Evolutionary conservation across 1,284 basidiomycete species (phyloP).

Genomic region (Trichosporon sp.): DNA sequence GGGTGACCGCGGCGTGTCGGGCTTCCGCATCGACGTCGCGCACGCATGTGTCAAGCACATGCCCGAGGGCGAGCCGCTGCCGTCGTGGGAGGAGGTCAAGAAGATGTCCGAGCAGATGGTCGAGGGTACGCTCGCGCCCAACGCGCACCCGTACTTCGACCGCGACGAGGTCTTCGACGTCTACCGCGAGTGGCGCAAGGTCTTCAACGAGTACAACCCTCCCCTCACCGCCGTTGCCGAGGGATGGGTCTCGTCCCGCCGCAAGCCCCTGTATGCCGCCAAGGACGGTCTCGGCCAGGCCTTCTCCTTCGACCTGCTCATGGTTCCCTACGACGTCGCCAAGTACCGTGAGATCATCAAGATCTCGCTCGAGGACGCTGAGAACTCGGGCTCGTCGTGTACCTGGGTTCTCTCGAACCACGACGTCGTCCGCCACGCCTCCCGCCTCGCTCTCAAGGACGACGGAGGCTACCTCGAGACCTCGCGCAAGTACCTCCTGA

Average conservation of each 20-base stretch:
- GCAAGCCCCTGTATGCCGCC: slow-evolving; percentile 38
- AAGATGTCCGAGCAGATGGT: slow-evolving; percentile 16
- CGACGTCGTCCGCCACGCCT: slow-evolving; percentile 40
- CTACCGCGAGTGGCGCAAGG: slow-evolving; percentile 38
- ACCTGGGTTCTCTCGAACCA: slow-evolving; percentile 46
- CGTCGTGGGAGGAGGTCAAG: slow-evolving; percentile 17
- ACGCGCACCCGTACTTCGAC: slow-evolving; percentile 34
- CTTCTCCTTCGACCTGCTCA: slow-evolving; percentile 46
- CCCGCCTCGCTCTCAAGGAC: slow-evolving; percentile 34
- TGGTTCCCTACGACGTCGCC: slow-evolving; percentile 29
- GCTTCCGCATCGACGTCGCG: slow-evolving; percentile 57
- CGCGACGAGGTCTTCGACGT: slow-evolving; percentile 38
- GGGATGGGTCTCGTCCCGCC: slow-evolving; percentile 36
- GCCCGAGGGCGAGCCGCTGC: neutral
- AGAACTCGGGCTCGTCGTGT: slow-evolving; percentile 26
- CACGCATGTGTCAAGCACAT: slow-evolving; percentile 33
- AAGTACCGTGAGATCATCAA: slow-evolving; percentile 26
- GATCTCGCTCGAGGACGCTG: slow-evolving; percentile 24
- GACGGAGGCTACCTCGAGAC: slow-evolving; percentile 19
- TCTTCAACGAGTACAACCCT: slow-evolving; percentile 45
- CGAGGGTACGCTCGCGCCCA: slow-evolving; percentile 19
- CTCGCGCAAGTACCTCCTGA: slow-evolving; percentile 22
- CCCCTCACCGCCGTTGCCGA: slow-evolving; percentile 46
- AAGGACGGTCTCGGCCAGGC: slow-evolving; percentile 36
- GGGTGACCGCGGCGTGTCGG: slow-evolving; percentile 67